Evolutionary conservation across 2,329 filamentous ascomycete species (phyloP), one percentile per base, ranked within the genome.

Genomic region (Cytospora mali): DNA sequence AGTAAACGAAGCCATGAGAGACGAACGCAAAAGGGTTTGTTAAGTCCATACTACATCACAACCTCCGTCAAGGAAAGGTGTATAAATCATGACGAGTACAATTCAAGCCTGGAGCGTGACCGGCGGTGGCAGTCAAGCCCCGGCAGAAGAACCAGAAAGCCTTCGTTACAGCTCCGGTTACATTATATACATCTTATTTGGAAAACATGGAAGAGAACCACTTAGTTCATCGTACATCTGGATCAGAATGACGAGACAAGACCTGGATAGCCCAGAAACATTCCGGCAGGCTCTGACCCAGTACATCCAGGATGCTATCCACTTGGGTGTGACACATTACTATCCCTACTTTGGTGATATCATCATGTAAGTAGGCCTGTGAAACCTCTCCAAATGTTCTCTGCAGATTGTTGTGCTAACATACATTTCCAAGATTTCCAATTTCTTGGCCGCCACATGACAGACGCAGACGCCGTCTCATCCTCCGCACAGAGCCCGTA

Each of bases 281-380:
- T 53, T 53, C 50, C 51, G 42, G 13, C 50, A 21, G 27, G 35
- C 49, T 6, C 42, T 59, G 33, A 33, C 21, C 5, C n/a, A 27
- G 25, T 53, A 42, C 27, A 52, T 42, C 6, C 33, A 59, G 31
- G 2, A 9, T 25, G 57, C 49, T 27, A 23, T 39, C 0, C 10
- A 53, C n/a, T 1, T 31, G 4, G 57, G 57, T 7, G 31, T 59
- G 25, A 53, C 57, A 29, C 57, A 59, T 16, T 59, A 53, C 7
- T 53, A 59, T 46, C 25, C 49, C 7, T 53, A n/a, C n/a, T n/a
- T 59, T n/a, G 57, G 49, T 6, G 49, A 53, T 25, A 31, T 58
- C 21, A 21, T 59, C 10, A 59, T 53, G 57, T 46, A n/a, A n/a
- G 31, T 25, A 6, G 21, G 10, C 6, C 13, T 9, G 3, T 6